Evolutionary conservation across 2,329 filamentous ascomycete species (phyloP), one percentile per base, ranked within the genome.

Genomic region (Aspergillus ochraceus): DNA sequence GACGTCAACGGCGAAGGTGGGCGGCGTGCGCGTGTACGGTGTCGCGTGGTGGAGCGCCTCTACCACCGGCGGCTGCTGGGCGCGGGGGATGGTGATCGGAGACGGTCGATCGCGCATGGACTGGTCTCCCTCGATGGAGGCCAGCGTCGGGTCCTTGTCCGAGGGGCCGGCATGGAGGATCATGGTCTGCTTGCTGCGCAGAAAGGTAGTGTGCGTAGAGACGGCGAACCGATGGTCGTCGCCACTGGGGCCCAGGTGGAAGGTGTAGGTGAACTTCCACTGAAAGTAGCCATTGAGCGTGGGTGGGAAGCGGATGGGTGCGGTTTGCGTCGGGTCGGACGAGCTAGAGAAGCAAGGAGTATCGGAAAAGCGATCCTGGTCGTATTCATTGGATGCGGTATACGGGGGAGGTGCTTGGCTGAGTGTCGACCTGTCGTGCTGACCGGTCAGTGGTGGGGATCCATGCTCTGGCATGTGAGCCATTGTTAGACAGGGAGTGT

Each of bases 281-380:
- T 20, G 56, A 19, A 9, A 54, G 24, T 58, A 58, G 9, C 51
- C 56, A 20, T 54, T 58, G 20, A 54, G 17, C 9, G 30, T 24
- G 4, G 56, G 45, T 1, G 51, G 51, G 11, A 58, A 24, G 20
- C 26, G 47, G 1, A 6, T 45, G 17, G 46, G 53, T 12, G 45
- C 45, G 1, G 51, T 19, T 24, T 58, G 50, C 8, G 49, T n/a
- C 22, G 39, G 12, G 6, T n/a, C 46, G 29, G 53, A 49, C 6
- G 14, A 4, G 19, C 12, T 42, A 22, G 54, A 24, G 17, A 30
- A 42, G 10, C 11, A 19, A 1, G 24, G 32, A 19, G 10, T 22
- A 24, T 39, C 17, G 3, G 46, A 22, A 22, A n/a, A 22, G 22
- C 22, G 26, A 39, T 50, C 32, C 49, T 49, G 6, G 6, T 22